Base-by-base conservation (phyloP, 169 alveolate genomes). In the Toxoplasma gondii region DNA sequence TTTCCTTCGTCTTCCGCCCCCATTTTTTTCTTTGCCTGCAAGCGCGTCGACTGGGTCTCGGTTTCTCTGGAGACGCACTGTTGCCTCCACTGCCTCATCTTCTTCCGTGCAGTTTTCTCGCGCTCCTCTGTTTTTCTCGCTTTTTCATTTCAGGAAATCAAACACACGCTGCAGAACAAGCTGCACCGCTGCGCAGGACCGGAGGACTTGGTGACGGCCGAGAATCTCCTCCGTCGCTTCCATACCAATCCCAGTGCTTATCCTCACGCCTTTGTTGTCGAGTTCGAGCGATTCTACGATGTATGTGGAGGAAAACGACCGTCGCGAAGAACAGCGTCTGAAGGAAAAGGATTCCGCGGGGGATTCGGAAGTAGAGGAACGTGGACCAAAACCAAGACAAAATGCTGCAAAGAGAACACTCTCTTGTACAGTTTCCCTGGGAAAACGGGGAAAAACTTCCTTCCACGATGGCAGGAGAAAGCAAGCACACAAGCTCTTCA, bases 181-280 rank as follows among this genome's bases (percentile, higher is more conserved):
- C 93, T 95, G 90, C 97, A 95, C 81, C 94, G 97, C 39, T 95
- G 96, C 64, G 97, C 96, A 0, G 97, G 95, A 41, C 96, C 96
- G n/a, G 96, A 92, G 31, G 95, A 92, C 58, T 53, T 92, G 38
- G 90, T 41, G 38, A 70, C 95, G 1, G 54, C 95, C 34, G 78
- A 53, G 88, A 43, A 69, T n/a, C 64, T 93, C 38, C 88, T 93
- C 74, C 90, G 86, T 22, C 88, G 95, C 27, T 34, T 93, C 67
- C 88, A 93, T 41, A 58, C 80, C 49, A 36, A 84, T 36, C 92
- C 54, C 29, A 34, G 69, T 45, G 69, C 34, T 31, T 86, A 86
- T 70, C 44, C 95, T 4, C 49, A 24, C 19, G 95, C 19, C 39
- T 93, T 93, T 39, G 17, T 93, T 34, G 44, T 44, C 1, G 95